phyloP scores from a whole-genome alignment of 495 filamentous ascomycete genomes.

The Trichoderma gamsii region DNA sequence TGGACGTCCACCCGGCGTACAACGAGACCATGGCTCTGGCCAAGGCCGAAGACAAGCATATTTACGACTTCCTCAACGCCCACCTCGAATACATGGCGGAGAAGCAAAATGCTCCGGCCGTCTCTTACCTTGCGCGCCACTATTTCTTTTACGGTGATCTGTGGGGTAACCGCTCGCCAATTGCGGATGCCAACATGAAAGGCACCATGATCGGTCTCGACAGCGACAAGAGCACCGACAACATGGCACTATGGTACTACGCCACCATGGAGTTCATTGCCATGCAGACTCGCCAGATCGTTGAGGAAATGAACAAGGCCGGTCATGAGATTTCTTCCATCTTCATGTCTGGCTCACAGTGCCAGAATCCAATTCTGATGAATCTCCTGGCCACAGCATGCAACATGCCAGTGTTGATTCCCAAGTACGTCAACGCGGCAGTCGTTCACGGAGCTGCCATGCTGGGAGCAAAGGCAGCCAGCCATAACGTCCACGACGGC shows the following conservation, averaged over 20 bases:
- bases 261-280: slow-evolving; percentile 95
- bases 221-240: slow-evolving; percentile 76
- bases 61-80: slow-evolving; percentile 90
- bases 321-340: slow-evolving; percentile 84
- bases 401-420: slow-evolving; percentile 85
- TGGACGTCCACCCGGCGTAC: slow-evolving; percentile 89
- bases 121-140: slow-evolving; percentile 82
- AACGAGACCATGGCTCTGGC: slow-evolving; percentile 68
- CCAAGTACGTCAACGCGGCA: slow-evolving; percentile 88
- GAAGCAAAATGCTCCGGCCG: slow-evolving; percentile 59
- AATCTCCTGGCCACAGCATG: slow-evolving; percentile 83
- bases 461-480: slow-evolving; percentile 93
- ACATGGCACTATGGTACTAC: slow-evolving; percentile 87
- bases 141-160: slow-evolving; percentile 98
- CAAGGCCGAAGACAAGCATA: slow-evolving; percentile 69
- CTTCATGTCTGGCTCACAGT: slow-evolving; percentile 97
- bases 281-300: slow-evolving; percentile 89
- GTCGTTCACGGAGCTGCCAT: slow-evolving; percentile 95
- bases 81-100: slow-evolving; percentile 72
- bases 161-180: slow-evolving; percentile 93
- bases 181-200: slow-evolving; percentile 87
- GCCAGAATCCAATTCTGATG: slow-evolving; percentile 91
- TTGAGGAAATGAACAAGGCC: slow-evolving; percentile 81
- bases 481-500: slow-evolving; percentile 54
- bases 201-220: slow-evolving; percentile 81